Percentiles rank a stretch among this genome's conserved stretches.
Conservation (phyloP, 2,329 filamentous ascomycete genomes). For the Phyllosticta citriasiana region DNA sequence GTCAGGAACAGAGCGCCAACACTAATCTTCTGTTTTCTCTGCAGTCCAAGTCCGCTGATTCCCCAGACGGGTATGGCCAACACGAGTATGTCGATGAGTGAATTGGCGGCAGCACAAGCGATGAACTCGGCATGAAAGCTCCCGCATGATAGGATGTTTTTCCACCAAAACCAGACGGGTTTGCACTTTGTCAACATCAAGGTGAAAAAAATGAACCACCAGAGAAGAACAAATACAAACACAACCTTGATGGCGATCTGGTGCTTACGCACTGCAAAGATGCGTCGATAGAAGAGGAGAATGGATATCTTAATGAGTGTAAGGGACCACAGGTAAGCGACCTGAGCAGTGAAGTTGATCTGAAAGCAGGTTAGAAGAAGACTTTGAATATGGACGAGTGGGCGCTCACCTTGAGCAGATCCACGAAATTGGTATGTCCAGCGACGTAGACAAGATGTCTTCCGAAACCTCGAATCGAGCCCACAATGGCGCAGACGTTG, state of each 20-base stretch:
- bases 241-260: slow-evolving; percentile 16
- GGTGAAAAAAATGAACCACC: slow-evolving; percentile 19
- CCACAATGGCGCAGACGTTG: not conserved
- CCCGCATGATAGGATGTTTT: not conserved
- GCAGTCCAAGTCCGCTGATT: not conserved
- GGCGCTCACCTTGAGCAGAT: not conserved
- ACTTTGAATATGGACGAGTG: not conserved
- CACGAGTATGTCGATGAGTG: not conserved
- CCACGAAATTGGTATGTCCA: not conserved
- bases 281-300: slow-evolving; percentile 21
- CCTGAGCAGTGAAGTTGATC: slow-evolving; percentile 21
- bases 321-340: slow-evolving; percentile 19
- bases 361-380: not conserved
- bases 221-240: slow-evolving; percentile 16
- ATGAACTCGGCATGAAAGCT: not conserved
- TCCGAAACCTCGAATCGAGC: not conserved
- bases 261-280: slow-evolving; percentile 18
- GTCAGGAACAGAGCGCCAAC: not conserved
- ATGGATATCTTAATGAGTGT: slow-evolving; percentile 23
- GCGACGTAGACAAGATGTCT: not conserved
- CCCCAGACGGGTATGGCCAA: not conserved
- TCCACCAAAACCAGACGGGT: slow-evolving; percentile 15
- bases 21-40: not conserved
- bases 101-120: not conserved
- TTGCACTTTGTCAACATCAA: slow-evolving; percentile 21